Evolutionary conservation across 2,329 filamentous ascomycete genomes (phyloP), one percentile per base, ranked within the genome.

Genomic region (Dactylellina haptotyla): DNA sequence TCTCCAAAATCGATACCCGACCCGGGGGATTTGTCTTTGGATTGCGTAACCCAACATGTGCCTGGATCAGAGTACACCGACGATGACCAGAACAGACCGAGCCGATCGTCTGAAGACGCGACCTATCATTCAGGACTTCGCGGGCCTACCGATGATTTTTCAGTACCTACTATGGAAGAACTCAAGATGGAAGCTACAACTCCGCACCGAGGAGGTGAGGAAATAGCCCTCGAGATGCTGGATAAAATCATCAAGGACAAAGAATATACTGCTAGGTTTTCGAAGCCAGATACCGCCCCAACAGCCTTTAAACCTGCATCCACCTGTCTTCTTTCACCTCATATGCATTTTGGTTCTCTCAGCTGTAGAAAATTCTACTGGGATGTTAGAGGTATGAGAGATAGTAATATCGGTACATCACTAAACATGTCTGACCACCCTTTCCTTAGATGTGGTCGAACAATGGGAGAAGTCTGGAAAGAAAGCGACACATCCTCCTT

Each of bases 281-380:
- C 88, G 78, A 93, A 93, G 79, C 90, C 90, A 1, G 87, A 88
- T 66, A 92, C 90, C 0, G 90, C 88, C 34, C 90, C 90, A 0
- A 89, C 90, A 1, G 88, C 86, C 1, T 92, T 93, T 76, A 85
- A 87, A 37, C 90, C 90, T 0, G 89, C 89, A 78, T 86, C 89
- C 0, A 93, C 90, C 0, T 92, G 89, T 0, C 83, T 93, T 0
- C 84, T 93, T 4, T 91, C 89, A 0, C 89, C 90, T 0, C 87
- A 90, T 78, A 80, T 92, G 62, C 90, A 93, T 79, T 93, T 93
- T 74, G 90, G 90, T 23, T 86, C 87, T 9, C 82, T 93, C 6
- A 88, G 87, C n/a, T 84, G 87, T 8, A 85, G 90, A 1, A 85
- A 89, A 62, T 90, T 93, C 80, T 93, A 90, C 81, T 91, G 90